These are phyloP conservation scores for Solanum appendiculatum DNA, from an alignment of 257 asterid genomes.

Conservation along the genomic window DNA sequence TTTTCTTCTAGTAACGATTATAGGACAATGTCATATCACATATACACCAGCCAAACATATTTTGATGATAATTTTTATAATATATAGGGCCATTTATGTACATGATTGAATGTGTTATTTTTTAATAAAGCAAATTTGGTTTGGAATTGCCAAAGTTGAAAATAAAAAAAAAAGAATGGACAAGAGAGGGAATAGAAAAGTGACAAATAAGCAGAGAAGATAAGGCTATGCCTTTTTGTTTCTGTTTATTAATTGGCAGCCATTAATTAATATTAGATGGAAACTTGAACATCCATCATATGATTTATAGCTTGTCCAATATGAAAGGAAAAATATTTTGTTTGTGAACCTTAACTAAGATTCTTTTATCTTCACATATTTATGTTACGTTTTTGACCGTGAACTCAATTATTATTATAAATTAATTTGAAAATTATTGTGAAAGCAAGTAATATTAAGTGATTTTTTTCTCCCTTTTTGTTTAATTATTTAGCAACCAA, in stretches of 20 bases:
- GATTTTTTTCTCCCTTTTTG: background rate
- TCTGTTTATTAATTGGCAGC: background rate
- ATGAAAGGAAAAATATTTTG: background rate
- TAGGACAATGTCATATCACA: background rate
- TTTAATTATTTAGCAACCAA: background rate
- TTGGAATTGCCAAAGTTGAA: background rate
- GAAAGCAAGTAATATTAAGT: background rate
- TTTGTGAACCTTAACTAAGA: background rate
- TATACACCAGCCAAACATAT: background rate
- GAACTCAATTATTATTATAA: too few relatives aligned
- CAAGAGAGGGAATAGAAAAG: background rate
- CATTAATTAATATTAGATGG: background rate
- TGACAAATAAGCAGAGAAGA: background rate
- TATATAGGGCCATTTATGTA: background rate
- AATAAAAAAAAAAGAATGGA: background rate
- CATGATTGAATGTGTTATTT: background rate
- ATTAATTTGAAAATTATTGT: too few relatives aligned
- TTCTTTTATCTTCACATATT: background rate
- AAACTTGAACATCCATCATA: background rate
- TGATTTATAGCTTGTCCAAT: background rate
- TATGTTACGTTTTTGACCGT: too few relatives aligned
- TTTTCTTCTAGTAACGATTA: too few relatives aligned
- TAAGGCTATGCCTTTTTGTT: background rate
- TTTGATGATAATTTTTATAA: background rate
- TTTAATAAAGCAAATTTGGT: background rate